A percentile compares a stretch with the other conserved stretches of the same genome.
These are phyloP conservation scores for Saccharomycopsis malanga DNA, from an alignment of 805 yeast genomes.

Conservation along the genomic window DNA sequence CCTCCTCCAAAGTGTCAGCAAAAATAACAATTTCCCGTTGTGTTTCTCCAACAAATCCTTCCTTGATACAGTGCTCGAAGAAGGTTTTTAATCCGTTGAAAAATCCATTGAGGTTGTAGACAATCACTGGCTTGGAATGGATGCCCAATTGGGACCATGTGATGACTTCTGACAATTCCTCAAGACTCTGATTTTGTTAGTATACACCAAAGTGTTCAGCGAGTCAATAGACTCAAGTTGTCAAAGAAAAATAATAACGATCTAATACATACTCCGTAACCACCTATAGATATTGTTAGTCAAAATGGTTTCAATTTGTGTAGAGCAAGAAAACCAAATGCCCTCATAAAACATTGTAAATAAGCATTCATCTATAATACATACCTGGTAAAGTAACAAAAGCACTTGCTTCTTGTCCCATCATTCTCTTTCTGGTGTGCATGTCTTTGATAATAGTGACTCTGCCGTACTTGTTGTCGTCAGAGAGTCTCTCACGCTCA, in stretches of 20 bases:
- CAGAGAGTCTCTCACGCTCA: constrained; percentile 55
- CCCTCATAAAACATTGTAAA: no score
- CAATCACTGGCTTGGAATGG: constrained; percentile 72
- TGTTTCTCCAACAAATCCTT: constrained; percentile 61
- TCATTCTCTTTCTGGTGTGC: constrained; percentile 82
- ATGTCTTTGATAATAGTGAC: constrained; percentile 79
- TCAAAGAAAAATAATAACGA: no score
- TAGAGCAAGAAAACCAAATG: no score
- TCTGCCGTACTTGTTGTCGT: constrained; percentile 50
- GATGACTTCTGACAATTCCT: constrained; percentile 82
- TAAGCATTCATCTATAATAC: no score
- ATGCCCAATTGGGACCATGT: constrained; percentile 90
- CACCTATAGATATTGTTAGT: no score
- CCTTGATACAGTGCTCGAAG: constrained; percentile 48
- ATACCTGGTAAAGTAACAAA: constrained; percentile 92
- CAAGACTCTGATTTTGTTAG: constrained; percentile 43
- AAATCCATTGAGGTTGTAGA: constrained; percentile 75
- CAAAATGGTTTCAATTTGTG: no score
- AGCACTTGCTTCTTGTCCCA: constrained; percentile 83
- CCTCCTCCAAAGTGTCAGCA: constrained; percentile 64
- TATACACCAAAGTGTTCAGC: no score
- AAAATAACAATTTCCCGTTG: constrained; percentile 64
- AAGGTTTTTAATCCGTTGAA: constrained; percentile 64
- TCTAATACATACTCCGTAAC: neutral
- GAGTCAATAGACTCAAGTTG: no score